phyloP scores from a whole-genome alignment of 768 basidiomycete genomes.

The Mycena venus region DNA sequence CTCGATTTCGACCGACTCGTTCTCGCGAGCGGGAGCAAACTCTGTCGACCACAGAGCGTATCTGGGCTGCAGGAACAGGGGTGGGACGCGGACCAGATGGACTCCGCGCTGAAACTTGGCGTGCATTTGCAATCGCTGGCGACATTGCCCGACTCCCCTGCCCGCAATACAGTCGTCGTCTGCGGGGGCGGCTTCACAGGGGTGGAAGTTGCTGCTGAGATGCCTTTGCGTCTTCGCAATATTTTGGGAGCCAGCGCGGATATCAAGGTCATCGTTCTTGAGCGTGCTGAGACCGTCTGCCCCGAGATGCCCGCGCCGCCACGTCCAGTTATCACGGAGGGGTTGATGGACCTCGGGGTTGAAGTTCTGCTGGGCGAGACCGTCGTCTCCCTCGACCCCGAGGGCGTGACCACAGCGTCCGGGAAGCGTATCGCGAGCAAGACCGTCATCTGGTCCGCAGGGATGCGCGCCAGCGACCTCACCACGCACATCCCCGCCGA shows the following conservation, averaged over 20 bases:
- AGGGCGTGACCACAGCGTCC: conserved; percentile 27
- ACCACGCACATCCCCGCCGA: conserved; percentile 31
- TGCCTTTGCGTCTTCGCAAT: conserved; percentile 29
- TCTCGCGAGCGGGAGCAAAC: conserved; percentile 34
- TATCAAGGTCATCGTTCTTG: conserved; percentile 27
- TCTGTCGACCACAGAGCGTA: conserved; percentile 24
- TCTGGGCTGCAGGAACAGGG: conserved; percentile 28
- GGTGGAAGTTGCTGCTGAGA: conserved; percentile 35
- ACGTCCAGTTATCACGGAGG: conserved; percentile 28
- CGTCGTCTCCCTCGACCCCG: conserved; percentile 28
- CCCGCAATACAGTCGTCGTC: conserved; percentile 37
- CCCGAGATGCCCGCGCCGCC: conserved; percentile 23
- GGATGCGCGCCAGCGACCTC: conserved; percentile 31
- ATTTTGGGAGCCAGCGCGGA: conserved; percentile 28
- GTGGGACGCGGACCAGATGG: conserved; percentile 29
- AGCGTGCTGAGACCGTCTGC: conserved; percentile 10
- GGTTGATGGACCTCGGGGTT: conserved; percentile 22
- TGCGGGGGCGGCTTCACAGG: conserved; percentile 37
- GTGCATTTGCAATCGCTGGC: conserved; percentile 29
- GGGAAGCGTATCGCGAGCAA: conserved; percentile 31
- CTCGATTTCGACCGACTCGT: conserved; percentile 29
- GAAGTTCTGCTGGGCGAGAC: conserved; percentile 22
- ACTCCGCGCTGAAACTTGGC: conserved; percentile 25
- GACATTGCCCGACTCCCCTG: conserved; percentile 16
- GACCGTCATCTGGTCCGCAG: conserved; percentile 37